Base-by-base conservation (phyloP, 2,329 filamentous ascomycete species). In the Venturia aucupariae region DNA sequence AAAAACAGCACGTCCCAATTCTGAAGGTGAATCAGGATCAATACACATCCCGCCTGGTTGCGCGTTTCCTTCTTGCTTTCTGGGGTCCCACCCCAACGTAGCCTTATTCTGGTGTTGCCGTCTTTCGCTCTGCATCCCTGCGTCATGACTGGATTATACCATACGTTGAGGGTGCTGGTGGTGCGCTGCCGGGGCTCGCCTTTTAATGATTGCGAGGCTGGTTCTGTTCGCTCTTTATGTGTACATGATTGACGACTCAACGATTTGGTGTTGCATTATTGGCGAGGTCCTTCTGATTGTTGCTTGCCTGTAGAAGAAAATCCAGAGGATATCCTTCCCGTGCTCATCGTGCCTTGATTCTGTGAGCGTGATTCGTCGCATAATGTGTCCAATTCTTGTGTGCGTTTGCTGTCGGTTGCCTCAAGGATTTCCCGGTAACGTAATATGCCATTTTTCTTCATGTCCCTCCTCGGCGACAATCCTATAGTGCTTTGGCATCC, bases 11-110 rank as follows among this genome's bases (percentile, higher is more conserved):
- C 46, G 72, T 79, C 60, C 71, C 70, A 30, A 76, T 80, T 64
- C 73, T 72, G 22, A 64, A 67, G 22, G 71, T 72, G 46, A 76
- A 76, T 63, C 74, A 78, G 66, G 72, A 70, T 19, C 69, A 73
- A 57, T 79, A 78, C 68, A 77, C 76, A 1, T 75, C 76, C 8
- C 71, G 78, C 13, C 71, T 79, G 42, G 74, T 78, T 10, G 75
- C 76, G n/a, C 71, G 75, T 24, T 79, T 80, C 67, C 63, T 80
- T 4, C 55, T 64, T 27, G 38, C 54, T 24, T 64, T 64, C 42
- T 64, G 63, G 63, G 51, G 51, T 27, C 63, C 63, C 8, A 64
- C 42, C 27, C 51, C 51, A 35, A 57, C 30, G 8, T 57, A 57
- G 51, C 30, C 24, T 57, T 17, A 8, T 22, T 57, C 51, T 35